Base-by-base conservation (phyloP, 2,329 filamentous ascomycete species). In the Calonectria pteridis region DNA sequence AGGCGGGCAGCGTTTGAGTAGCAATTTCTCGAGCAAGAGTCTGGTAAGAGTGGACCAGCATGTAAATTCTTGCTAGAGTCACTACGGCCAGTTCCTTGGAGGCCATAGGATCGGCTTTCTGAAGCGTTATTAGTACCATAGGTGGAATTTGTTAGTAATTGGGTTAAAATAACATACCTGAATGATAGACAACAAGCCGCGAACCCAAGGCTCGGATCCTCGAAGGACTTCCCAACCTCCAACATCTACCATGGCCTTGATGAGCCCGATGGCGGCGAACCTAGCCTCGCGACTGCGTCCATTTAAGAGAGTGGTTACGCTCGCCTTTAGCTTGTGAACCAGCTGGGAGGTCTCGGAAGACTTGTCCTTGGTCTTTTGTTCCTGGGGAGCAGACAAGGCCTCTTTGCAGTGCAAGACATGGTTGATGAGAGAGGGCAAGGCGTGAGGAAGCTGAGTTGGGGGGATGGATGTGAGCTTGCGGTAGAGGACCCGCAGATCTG, bases 1-100 rank as follows among this genome's bases (percentile, higher is more conserved):
- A 98, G 1, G 90, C 86, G 1, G 94, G 92, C 26, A 98, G 86
- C 4, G 92, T 94, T 3, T 95, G 95, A 0, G 95, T 98, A 1
- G 94, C 96, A 74, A 98, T 94, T 82, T 98, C 96, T 78, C 96
- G 91, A 55, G 96, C 89, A 67, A 98, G 88, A 11, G 95, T 97
- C 73, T 94, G 94, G 81, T 95, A 95, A 46, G 93, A 91, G 81
- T 95, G 94, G 50, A 96, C 93, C 43, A 97, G 90, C 77, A 92
- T 89, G 85, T 97, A 98, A 78, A 98, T 95, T 80, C 94, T 93
- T 26, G 94, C 94, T 74, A 98, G 86, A 18, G 94, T 91, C 74
- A 97, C 90, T 64, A 98, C 87, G 77, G 91, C 91, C 72, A 98
- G 84, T 82, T 94, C 94, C 82, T 97, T 97, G 40, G 92, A 92